These are phyloP conservation scores for Eucalyptus tenuipes DNA, from an alignment of 345 rosid genomes.

Conservation along the genomic window DNA sequence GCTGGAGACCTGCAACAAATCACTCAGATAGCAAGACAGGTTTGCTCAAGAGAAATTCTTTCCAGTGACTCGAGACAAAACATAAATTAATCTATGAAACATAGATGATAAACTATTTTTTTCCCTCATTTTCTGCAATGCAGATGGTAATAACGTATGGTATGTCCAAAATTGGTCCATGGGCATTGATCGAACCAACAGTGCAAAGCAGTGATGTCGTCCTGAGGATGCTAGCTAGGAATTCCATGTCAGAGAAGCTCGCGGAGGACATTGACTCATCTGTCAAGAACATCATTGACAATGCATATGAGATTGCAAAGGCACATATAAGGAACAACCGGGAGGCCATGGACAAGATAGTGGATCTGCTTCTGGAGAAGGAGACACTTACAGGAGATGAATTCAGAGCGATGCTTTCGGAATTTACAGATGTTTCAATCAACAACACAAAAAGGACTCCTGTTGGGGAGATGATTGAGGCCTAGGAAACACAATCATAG, in stretches of 20 bases:
- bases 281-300: slow-evolving; percentile 23
- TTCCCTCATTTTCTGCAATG: not conserved
- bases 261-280: slow-evolving; percentile 52
- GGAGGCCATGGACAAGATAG: slow-evolving; percentile 64
- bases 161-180: slow-evolving; percentile 71
- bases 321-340: slow-evolving; percentile 40
- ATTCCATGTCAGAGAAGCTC: slow-evolving; percentile 55
- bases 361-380: slow-evolving; percentile 60
- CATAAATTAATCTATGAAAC: not conserved
- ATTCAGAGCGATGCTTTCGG: slow-evolving; percentile 46
- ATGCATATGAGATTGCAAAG: slow-evolving; percentile 51
- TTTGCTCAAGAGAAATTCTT: not conserved
- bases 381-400: slow-evolving; percentile 62
- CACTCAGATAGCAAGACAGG: slow-evolving; percentile 67
- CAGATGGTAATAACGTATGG: slow-evolving; percentile 80
- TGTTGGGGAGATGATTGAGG: slow-evolving; percentile 19
- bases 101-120: not conserved
- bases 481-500: not conserved
- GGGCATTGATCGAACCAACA: slow-evolving; percentile 48
- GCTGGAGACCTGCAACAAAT: slow-evolving; percentile 60
- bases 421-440: slow-evolving; percentile 18
- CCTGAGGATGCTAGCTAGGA: slow-evolving; percentile 55
- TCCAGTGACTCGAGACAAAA: not conserved
- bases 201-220: slow-evolving; percentile 41
- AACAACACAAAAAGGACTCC: slow-evolving; percentile 5